These are phyloP conservation scores for Jamesozyma hellenica DNA, from an alignment of 805 yeast species.

Conservation along the genomic window DNA sequence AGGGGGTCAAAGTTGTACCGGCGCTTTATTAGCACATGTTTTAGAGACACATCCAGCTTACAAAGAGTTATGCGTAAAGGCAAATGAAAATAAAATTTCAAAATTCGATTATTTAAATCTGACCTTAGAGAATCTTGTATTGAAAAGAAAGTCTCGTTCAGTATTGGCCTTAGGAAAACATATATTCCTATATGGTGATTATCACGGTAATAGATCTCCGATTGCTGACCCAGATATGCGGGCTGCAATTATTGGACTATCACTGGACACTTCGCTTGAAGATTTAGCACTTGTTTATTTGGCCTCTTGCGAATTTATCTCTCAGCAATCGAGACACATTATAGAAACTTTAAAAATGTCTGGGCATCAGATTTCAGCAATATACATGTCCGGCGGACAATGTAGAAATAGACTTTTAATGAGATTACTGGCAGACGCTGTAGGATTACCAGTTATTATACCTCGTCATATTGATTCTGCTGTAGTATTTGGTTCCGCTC, in stretches of 20 bases:
- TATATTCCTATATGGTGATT: constrained; percentile 88
- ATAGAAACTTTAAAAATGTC: constrained; percentile 70
- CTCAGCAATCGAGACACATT: constrained; percentile 94
- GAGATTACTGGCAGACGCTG: constrained; percentile 84
- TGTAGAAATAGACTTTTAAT: constrained; percentile 85
- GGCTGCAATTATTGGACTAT: constrained; percentile 84
- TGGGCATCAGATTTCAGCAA: constrained; percentile 67
- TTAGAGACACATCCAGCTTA: constrained; percentile 83
- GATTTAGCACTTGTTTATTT: constrained; percentile 78
- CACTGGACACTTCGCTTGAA: constrained; percentile 81
- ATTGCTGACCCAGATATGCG: constrained; percentile 91
- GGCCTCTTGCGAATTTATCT: constrained; percentile 94
- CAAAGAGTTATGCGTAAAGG: constrained; percentile 52
- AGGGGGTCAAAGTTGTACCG: constrained; percentile 98
- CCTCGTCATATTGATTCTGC: constrained; percentile 96
- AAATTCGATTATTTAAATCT: constrained; percentile 77
- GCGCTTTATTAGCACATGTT: constrained; percentile 84
- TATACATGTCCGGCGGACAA: constrained; percentile 94
- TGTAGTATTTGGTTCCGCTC: constrained; percentile 91
- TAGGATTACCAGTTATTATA: constrained; percentile 82
- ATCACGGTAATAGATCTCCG: constrained; percentile 96
- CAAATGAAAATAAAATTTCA: constrained; percentile 60
- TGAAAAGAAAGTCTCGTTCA: constrained; percentile 49
- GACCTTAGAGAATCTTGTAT: constrained; percentile 55
- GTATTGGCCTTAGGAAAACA: constrained; percentile 76